Evolutionary conservation across 208 protist species (phyloP).

Genomic region (Acanthamoeba castellanii): DNA sequence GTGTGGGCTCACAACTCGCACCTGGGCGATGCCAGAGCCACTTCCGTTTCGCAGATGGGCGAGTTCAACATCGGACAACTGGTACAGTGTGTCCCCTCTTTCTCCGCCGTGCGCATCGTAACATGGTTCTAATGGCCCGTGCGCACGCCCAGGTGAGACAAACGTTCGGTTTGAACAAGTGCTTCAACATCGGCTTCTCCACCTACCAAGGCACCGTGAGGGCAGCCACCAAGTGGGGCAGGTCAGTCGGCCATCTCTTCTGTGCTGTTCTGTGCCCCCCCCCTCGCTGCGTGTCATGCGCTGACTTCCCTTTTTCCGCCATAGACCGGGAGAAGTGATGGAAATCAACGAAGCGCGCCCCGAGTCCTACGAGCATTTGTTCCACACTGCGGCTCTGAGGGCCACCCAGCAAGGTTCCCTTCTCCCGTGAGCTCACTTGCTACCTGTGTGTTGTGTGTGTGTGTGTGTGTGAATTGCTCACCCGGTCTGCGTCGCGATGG

Average conservation of each 20-base stretch:
- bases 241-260: background rate
- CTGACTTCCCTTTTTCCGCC: background rate
- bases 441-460: background rate
- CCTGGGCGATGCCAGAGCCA: slow-evolving; percentile 58
- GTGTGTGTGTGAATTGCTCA: background rate
- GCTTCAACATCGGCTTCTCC: slow-evolving; percentile 72
- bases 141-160: background rate
- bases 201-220: slow-evolving; percentile 69
- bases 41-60: slow-evolving; percentile 15
- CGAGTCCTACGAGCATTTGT: slow-evolving; percentile 38
- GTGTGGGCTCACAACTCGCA: slow-evolving; percentile 79
- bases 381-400: slow-evolving; percentile 22
- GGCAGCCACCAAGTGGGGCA: slow-evolving; percentile 72
- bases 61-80: slow-evolving; percentile 62
- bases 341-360: slow-evolving; percentile 42
- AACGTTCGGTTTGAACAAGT: slow-evolving; percentile 49
- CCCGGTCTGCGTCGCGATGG: background rate
- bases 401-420: background rate
- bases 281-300: background rate
- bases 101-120: background rate
- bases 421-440: background rate
- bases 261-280: background rate
- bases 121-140: background rate
- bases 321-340: slow-evolving; percentile 24
- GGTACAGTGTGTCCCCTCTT: background rate